Conservation (phyloP, 441 rosid species). For the Pelargonium cotyledonis region DNA sequence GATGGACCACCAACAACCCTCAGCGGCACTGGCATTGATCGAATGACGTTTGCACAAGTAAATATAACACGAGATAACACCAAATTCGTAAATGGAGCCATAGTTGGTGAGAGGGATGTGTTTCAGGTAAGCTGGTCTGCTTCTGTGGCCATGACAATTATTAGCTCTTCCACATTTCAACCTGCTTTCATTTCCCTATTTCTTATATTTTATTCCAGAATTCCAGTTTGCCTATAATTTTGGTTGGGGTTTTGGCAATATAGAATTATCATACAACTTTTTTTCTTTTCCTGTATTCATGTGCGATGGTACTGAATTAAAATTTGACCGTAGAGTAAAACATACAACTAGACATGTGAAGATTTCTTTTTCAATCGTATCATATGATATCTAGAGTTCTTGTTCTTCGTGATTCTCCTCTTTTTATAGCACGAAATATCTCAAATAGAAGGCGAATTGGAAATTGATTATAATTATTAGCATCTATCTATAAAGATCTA, state of each 20-base stretch:
- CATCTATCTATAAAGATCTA: too few relatives aligned
- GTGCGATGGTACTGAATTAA: too few relatives aligned
- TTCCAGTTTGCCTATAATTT: too few relatives aligned
- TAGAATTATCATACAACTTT: too few relatives aligned
- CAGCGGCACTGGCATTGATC: conserved; percentile 92
- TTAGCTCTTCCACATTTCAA: too few relatives aligned
- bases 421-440: background rate
- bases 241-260: too few relatives aligned
- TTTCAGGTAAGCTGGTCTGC: conserved; percentile 61
- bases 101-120: conserved; percentile 87
- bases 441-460: too few relatives aligned
- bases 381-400: background rate
- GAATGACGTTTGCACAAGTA: conserved; percentile 83
- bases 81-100: conserved; percentile 80
- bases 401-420: background rate
- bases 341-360: background rate
- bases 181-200: too few relatives aligned
- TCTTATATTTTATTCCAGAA: too few relatives aligned
- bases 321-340: background rate
- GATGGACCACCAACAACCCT: conserved; percentile 99
- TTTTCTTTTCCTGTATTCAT: too few relatives aligned
- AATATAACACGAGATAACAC: conserved; percentile 96
- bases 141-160: background rate
- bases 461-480: too few relatives aligned
- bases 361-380: background rate